Percentiles rank a stretch among this genome's conserved stretches.
Conservation (phyloP, 192 early-diverging fungal species). For the Backusella liffmaniae region DNA sequence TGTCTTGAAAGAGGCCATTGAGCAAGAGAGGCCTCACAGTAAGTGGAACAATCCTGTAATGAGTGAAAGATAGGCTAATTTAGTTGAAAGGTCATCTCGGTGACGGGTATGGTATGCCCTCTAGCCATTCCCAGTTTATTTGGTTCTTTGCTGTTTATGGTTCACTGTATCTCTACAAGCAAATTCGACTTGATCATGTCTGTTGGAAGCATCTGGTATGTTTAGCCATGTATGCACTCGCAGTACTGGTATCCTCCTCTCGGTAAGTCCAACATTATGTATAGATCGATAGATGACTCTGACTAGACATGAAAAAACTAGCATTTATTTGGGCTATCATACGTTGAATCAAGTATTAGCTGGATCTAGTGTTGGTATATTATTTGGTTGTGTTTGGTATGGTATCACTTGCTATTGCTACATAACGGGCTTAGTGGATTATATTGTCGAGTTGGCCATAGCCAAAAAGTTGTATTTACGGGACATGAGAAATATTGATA, state of each 20-base stretch:
- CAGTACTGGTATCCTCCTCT: slow-evolving; percentile 27
- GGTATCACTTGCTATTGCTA: slow-evolving; percentile 35
- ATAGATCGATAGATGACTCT: not conserved
- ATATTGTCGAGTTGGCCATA: slow-evolving; percentile 38
- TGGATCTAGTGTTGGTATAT: slow-evolving; percentile 55
- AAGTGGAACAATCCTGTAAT: slow-evolving; percentile 1
- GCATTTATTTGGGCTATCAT: slow-evolving; percentile 75
- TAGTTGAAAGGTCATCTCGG: slow-evolving; percentile 56
- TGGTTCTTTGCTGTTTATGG: slow-evolving; percentile 66
- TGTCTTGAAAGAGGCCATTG: slow-evolving; percentile 57
- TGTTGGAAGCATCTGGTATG: slow-evolving; percentile 16
- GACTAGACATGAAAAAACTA: slow-evolving; percentile 8
- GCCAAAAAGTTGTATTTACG: slow-evolving; percentile 44
- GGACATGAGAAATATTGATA: slow-evolving; percentile 44
- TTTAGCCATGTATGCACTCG: slow-evolving; percentile 16
- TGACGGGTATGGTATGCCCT: slow-evolving; percentile 84
- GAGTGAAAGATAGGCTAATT: not conserved
- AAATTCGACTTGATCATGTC: slow-evolving; percentile 28
- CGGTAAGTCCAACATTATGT: slow-evolving; percentile 15
- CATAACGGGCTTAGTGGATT: slow-evolving; percentile 38
- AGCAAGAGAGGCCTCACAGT: slow-evolving; percentile 67
- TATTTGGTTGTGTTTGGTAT: slow-evolving; percentile 61
- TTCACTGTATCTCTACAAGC: slow-evolving; percentile 48
- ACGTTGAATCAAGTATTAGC: slow-evolving; percentile 68
- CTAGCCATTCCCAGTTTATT: slow-evolving; percentile 80